Evolutionary conservation across 2,329 filamentous ascomycete genomes (phyloP).

Genomic region (Ascochyta viciae-villosae): DNA sequence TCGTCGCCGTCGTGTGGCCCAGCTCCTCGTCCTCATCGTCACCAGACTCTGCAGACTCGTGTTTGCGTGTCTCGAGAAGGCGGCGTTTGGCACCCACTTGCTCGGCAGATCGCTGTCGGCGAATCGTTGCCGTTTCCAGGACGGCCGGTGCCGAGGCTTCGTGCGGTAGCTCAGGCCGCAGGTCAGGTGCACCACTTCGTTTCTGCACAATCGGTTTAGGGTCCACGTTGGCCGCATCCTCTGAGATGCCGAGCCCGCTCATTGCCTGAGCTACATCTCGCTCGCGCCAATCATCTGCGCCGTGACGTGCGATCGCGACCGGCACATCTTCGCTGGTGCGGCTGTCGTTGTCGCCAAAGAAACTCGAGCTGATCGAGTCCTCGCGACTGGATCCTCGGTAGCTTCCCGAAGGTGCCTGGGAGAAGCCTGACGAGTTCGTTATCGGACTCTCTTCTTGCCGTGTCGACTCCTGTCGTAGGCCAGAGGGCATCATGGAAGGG

Average conservation of each 20-base stretch:
- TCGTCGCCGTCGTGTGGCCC: slow-evolving; percentile 57
- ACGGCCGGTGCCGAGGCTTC: slow-evolving; percentile 64
- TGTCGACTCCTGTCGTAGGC: slow-evolving; percentile 69
- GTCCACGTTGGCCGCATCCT: slow-evolving; percentile 60
- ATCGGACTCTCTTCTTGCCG: slow-evolving; percentile 80
- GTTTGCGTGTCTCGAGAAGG: slow-evolving; percentile 72
- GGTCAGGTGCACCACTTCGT: slow-evolving; percentile 38
- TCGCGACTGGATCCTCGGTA: slow-evolving; percentile 82
- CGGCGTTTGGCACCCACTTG: slow-evolving; percentile 77
- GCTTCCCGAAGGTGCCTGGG: slow-evolving; percentile 73
- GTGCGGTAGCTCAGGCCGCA: slow-evolving; percentile 46
- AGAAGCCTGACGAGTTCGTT: slow-evolving; percentile 78
- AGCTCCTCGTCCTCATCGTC: slow-evolving; percentile 96
- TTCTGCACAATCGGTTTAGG: slow-evolving; percentile 37
- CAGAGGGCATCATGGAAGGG: slow-evolving; percentile 62
- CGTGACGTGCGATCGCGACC: slow-evolving; percentile 75
- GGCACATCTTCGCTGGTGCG: slow-evolving; percentile 76
- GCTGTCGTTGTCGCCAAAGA: slow-evolving; percentile 86
- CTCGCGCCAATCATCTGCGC: slow-evolving; percentile 80
- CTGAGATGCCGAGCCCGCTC: slow-evolving; percentile 78
- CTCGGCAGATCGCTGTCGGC: slow-evolving; percentile 73
- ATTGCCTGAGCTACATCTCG: slow-evolving; percentile 55
- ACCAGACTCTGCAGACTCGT: slow-evolving; percentile 83
- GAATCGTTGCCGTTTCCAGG: slow-evolving; percentile 60
- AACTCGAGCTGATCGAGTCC: slow-evolving; percentile 86